Percentiles rank a stretch among this genome's conserved stretches.
Conservation (phyloP, 1,284 basidiomycete genomes). For the Exobasidium cylindrosporum region DNA sequence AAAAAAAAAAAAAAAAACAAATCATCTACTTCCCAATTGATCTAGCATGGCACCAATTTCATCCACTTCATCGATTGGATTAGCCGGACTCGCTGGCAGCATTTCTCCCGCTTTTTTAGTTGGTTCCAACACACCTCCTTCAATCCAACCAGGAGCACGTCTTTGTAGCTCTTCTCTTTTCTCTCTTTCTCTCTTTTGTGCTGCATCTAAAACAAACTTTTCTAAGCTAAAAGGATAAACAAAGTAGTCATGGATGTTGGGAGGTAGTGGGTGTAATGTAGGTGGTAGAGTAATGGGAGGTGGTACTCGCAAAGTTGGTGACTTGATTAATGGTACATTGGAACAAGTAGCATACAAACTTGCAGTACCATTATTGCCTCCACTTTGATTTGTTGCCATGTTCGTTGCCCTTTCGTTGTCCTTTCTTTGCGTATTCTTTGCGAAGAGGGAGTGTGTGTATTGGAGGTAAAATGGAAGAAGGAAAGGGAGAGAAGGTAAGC, state of each 20-base stretch:
- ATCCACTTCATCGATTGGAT: neutral
- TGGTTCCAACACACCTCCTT: slow-evolving; percentile 8
- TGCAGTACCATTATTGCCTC: neutral
- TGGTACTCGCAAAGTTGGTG: slow-evolving; percentile 28
- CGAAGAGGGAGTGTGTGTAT: too few species aligned
- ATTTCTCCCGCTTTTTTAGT: neutral
- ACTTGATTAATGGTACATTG: slow-evolving; percentile 39
- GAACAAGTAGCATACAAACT: slow-evolving; percentile 34
- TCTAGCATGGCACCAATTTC: slow-evolving; percentile 8
- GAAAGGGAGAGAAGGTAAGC: too few species aligned
- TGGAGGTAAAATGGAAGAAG: too few species aligned
- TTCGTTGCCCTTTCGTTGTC: too few species aligned
- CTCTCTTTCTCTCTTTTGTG: neutral
- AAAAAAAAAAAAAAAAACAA: too few species aligned
- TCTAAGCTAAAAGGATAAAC: slow-evolving; percentile 46
- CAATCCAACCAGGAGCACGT: slow-evolving; percentile 13
- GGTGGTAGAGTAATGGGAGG: slow-evolving; percentile 20
- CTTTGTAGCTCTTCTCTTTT: neutral
- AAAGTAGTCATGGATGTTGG: slow-evolving; percentile 40
- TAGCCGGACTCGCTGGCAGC: neutral
- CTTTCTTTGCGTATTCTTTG: too few species aligned
- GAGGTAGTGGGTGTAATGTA: slow-evolving; percentile 39
- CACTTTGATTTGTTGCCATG: neutral
- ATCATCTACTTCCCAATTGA: neutral
- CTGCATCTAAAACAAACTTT: slow-evolving; percentile 30